phyloP scores from a whole-genome alignment of 257 asterid species.

The Nicotiana benthamiana region DNA sequence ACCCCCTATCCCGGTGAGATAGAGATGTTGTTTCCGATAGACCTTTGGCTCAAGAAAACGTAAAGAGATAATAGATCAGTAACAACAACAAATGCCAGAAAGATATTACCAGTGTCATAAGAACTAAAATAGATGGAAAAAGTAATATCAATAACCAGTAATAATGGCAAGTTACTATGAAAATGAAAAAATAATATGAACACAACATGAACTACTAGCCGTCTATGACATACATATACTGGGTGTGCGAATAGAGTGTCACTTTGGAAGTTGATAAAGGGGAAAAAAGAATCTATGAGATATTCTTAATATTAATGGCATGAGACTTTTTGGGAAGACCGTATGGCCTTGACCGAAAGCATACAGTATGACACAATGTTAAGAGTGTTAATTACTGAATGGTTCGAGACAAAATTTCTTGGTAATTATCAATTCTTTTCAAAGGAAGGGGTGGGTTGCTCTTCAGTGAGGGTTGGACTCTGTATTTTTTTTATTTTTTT shows the following conservation, averaged over 20 bases:
- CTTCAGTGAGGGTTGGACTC: background rate
- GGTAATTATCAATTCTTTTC: background rate
- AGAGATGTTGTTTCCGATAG: too few species aligned
- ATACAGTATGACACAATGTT: background rate
- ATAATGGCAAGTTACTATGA: too few species aligned
- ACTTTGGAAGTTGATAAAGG: background rate
- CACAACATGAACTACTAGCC: too few species aligned
- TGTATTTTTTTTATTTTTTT: too few species aligned
- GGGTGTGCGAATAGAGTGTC: background rate
- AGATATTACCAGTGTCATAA: too few species aligned
- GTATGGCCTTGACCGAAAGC: background rate
- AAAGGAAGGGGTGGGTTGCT: background rate
- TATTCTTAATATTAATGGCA: background rate
- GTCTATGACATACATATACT: background rate
- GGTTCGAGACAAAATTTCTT: background rate
- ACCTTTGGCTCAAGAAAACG: too few species aligned
- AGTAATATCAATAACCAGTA: too few species aligned
- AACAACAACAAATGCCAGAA: too few species aligned
- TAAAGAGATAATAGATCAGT: too few species aligned
- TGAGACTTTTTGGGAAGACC: background rate
- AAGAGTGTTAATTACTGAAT: background rate
- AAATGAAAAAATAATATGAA: too few species aligned
- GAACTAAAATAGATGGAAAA: too few species aligned
- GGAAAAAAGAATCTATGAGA: background rate
- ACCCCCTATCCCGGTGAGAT: rapidly evolving